Base-by-base conservation (phyloP, 148 eudicot species). In the Chenopodium album region DNA sequence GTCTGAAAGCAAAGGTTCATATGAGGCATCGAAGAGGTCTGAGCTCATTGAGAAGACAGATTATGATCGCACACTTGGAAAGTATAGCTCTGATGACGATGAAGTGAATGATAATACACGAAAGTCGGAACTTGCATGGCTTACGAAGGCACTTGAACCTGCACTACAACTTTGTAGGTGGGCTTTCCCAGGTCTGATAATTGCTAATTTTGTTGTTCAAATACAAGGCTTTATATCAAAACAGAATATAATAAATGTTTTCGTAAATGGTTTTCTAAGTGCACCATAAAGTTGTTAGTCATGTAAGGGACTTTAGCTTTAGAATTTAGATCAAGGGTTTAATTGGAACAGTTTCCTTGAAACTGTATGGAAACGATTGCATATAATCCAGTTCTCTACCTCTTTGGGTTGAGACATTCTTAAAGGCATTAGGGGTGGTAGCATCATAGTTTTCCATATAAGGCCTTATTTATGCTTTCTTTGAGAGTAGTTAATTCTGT, bases 91-190 rank as follows among this genome's bases (percentile, higher is more conserved):
- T 14, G 85, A 89, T 66, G 90, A 93, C 50, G 98, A 92, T 73
- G 97, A 29, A 23, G 66, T 84, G 76, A 83, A 71, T 82, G 83
- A 86, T 82, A 88, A 79, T 78, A 92, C 87, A 79, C 88, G 89
- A 87, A 95, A 88, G 75, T 80, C 81, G 72, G 99, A 94, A 81
- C 89, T 89, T 86, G 92, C 92, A 79, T 96, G 98, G 94, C 85
- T 95, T 62, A 66, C 90, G 37, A 96, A 91, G 84, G 95, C 95
- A 77, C 88, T 96, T 73, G 99, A 96, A 77, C 97, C 99, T 31
- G 98, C 98, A 13, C 76, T 94, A 80, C 97, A 94, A 54, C 70
- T 94, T 76, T 92, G 87, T 72, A 84, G 87, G 81, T 84, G 92
- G 92, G 97, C 98, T 80, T 70, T 95, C 26, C 92, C 94, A 64